Conservation (phyloP, 768 basidiomycete species). For the Lactifluus piperatus region DNA sequence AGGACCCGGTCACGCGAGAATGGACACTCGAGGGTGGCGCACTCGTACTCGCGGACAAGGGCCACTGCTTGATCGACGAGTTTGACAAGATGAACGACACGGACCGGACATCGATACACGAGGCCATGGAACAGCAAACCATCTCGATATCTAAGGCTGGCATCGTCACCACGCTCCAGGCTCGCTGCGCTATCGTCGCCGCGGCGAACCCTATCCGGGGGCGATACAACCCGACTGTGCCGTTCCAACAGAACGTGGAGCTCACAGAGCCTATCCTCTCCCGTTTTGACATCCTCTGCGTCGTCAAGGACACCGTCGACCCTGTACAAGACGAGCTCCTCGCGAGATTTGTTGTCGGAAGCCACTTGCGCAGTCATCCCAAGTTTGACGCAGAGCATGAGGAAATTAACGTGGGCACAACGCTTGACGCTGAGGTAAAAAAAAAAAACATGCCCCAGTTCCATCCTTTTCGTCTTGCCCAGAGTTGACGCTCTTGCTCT, state of each 20-base stretch:
- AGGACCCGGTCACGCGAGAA: slow-evolving; percentile 93
- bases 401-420: slow-evolving; percentile 89
- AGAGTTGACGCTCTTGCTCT: not conserved
- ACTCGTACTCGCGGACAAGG: slow-evolving; percentile 96
- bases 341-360: slow-evolving; percentile 96
- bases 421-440: slow-evolving; percentile 83
- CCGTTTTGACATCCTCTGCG: slow-evolving; percentile 95
- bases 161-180: slow-evolving; percentile 96
- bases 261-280: slow-evolving; percentile 97
- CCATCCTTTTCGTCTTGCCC: not conserved
- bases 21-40: slow-evolving; percentile 99
- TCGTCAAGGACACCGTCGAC: slow-evolving; percentile 96
- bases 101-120: slow-evolving; percentile 96
- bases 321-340: slow-evolving; percentile 95
- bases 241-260: slow-evolving; percentile 98
- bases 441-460: too few relatives aligned
- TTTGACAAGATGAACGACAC: slow-evolving; percentile 99
- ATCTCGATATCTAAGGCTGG: slow-evolving; percentile 99
- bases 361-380: slow-evolving; percentile 90
- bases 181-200: slow-evolving; percentile 94
- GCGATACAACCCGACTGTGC: slow-evolving; percentile 96
- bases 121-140: slow-evolving; percentile 99
- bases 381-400: slow-evolving; percentile 80
- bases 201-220: slow-evolving; percentile 97
- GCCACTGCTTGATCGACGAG: slow-evolving; percentile 95